Evolutionary conservation across 768 basidiomycete genomes (phyloP).

Genomic region (Pilatotrama ljubarskyi): DNA sequence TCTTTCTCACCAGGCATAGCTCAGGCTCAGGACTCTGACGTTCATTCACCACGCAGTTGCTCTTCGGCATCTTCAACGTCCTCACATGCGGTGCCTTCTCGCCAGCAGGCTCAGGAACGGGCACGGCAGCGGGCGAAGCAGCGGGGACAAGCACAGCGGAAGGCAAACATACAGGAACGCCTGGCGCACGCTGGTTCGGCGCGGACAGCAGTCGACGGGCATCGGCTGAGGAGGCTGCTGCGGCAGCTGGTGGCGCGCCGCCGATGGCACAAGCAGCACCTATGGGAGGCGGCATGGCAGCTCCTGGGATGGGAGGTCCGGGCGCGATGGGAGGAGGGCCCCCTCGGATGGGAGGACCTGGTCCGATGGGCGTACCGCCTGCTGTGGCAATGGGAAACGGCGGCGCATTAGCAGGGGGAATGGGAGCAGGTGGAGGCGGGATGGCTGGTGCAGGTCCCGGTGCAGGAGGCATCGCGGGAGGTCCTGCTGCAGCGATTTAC

Average conservation of each 20-base stretch:
- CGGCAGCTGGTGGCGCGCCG: neutral
- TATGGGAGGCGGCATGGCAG: neutral
- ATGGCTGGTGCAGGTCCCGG: neutral
- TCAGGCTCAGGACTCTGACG: too few relatives aligned
- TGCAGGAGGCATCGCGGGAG: neutral
- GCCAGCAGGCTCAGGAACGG: neutral
- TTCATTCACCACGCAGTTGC: neutral
- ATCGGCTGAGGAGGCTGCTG: neutral
- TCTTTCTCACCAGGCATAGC: too few relatives aligned
- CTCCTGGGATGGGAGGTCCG: too few relatives aligned
- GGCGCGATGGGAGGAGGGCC: neutral
- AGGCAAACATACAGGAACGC: neutral
- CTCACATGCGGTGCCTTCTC: constrained; percentile 3
- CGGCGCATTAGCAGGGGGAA: neutral
- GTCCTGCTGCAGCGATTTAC: neutral
- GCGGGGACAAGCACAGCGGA: constrained; percentile 1
- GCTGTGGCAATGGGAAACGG: neutral
- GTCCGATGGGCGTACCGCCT: neutral
- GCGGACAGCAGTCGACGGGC: neutral
- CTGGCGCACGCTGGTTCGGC: neutral
- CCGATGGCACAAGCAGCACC: neutral
- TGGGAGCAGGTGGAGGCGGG: neutral
- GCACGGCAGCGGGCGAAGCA: constrained; percentile 7
- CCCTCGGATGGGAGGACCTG: neutral
- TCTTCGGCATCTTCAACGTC: constrained; percentile 9